Percentiles rank a stretch among this genome's conserved stretches.
Conservation (phyloP, 495 filamentous ascomycete genomes). For the Achaetomiella virescens region DNA sequence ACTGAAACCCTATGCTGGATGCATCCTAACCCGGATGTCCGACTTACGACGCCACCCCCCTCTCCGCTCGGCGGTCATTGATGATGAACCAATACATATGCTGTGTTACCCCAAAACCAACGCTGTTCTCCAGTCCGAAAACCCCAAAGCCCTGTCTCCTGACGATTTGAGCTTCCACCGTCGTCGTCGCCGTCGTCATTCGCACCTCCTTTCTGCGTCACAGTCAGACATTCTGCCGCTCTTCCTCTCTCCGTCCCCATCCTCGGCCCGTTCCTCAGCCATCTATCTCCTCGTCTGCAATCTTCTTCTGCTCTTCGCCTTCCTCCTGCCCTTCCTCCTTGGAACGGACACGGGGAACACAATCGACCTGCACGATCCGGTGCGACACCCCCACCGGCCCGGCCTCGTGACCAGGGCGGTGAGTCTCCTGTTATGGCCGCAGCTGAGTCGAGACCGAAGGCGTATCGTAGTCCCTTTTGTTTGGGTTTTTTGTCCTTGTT, state of each 20-base stretch:
- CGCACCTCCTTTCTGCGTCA: too few relatives aligned
- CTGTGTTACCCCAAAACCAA: too few relatives aligned
- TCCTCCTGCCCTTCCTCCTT: neutral
- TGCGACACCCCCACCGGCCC: slow-evolving; percentile 16
- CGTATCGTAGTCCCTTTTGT: slow-evolving; percentile 43
- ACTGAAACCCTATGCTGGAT: too few relatives aligned
- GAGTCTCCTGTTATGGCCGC: slow-evolving; percentile 64
- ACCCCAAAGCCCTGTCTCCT: too few relatives aligned
- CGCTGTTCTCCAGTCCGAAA: too few relatives aligned
- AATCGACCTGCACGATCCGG: slow-evolving; percentile 30
- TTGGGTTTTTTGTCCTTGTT: slow-evolving; percentile 7
- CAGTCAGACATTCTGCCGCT: too few relatives aligned
- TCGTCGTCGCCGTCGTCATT: too few relatives aligned
- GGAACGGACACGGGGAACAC: neutral
- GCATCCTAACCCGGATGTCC: neutral
- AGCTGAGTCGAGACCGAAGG: slow-evolving; percentile 80
- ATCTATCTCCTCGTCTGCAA: neutral
- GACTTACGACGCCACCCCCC: too few relatives aligned
- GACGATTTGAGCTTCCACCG: too few relatives aligned
- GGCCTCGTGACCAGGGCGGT: slow-evolving; percentile 65
- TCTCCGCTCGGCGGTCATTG: too few relatives aligned
- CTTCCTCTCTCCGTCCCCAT: neutral
- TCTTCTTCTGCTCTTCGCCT: neutral
- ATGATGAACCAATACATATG: too few relatives aligned
- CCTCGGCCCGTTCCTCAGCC: too few relatives aligned